Evolutionary conservation across 2,329 filamentous ascomycete species (phyloP), one percentile per base, ranked within the genome.

Genomic region (Neophaeococcomyces aloes): DNA sequence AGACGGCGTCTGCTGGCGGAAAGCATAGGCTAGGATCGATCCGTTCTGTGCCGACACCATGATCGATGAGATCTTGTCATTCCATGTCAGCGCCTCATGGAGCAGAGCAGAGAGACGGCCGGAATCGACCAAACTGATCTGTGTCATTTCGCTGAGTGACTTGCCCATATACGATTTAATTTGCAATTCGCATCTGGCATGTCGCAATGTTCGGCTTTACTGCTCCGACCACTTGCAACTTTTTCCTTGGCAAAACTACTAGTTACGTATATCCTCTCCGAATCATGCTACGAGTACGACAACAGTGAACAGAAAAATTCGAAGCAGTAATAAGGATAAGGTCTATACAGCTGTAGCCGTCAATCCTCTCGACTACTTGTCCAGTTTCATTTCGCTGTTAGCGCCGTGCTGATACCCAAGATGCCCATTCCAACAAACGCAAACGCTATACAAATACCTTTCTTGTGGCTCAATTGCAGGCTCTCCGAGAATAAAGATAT

Each of bases 401-500:
- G 69, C 29, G 88, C 86, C 64, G 80, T 86, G 62, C 85, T 94
- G 41, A 91, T 53, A 0, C 88, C 89, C 65, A 98, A 69, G 45
- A 96, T 67, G 0, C 78, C 79, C 88, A 96, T 96, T 1, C 91
- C 67, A 13, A 83, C 57, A 65, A 93, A 91, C 6, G 79, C 86
- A 67, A 86, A 88, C 18, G 77, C 70, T 57, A 87, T 85, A 63
- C 83, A 88, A 57, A 91, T 59, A 48, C 80, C 79, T 48, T 81
- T 73, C 57, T 81, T 81, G 65, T 93, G 86, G 53, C 86, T 88
- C 58, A 95, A 65, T 46, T 81, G 83, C 59, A 94, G 62, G 53
- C 82, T 83, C 68, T 98, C 88, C 3, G 83, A 81, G 57, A 95
- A 89, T 5, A 98, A 69, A 64, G 93, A 85, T 58, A 98, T 65